Conservation (phyloP, 2,329 filamentous ascomycete species). For the Stagonosporopsis tanaceti region DNA sequence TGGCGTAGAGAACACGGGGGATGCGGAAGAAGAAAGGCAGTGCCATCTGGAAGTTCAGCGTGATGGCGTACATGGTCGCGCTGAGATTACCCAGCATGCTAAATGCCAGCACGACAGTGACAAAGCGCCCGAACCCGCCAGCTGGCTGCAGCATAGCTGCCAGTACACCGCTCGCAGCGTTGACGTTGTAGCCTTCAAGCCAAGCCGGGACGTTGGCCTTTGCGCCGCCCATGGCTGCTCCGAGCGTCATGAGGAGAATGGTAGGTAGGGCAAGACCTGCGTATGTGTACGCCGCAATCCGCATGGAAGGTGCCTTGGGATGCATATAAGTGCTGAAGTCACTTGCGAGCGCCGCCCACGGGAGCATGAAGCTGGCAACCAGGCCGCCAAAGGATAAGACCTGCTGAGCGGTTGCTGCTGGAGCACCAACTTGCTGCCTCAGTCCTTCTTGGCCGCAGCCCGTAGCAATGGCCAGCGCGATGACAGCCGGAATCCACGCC, state of each 20-base stretch:
- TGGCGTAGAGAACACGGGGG: constrained; percentile 65
- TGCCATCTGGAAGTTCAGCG: constrained; percentile 70
- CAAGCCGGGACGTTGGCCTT: constrained; percentile 63
- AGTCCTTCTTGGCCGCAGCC: constrained; percentile 63
- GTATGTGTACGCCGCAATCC: constrained; percentile 66
- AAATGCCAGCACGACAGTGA: constrained; percentile 64
- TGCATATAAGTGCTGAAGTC: constrained; percentile 70
- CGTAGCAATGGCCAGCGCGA: constrained; percentile 63
- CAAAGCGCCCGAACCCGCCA: constrained; percentile 68
- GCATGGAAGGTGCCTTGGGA: constrained; percentile 60
- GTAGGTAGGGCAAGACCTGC: constrained; percentile 64
- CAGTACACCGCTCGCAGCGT: constrained; percentile 66
- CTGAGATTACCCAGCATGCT: constrained; percentile 66
- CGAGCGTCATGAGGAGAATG: constrained; percentile 67
- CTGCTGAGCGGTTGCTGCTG: constrained; percentile 55
- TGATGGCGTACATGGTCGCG: constrained; percentile 68
- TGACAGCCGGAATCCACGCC: constrained; percentile 64
- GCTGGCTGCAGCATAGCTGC: constrained; percentile 66
- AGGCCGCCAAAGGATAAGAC: constrained; percentile 67
- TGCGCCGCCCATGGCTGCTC: constrained; percentile 70
- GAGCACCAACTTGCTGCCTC: constrained; percentile 56
- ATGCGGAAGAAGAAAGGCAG: constrained; percentile 64
- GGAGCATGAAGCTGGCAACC: constrained; percentile 69
- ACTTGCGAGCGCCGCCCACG: constrained; percentile 66
- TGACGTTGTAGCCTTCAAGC: constrained; percentile 62